These are phyloP conservation scores for Mycena albidolilacea DNA, from an alignment of 768 basidiomycete species.

Conservation along the genomic window DNA sequence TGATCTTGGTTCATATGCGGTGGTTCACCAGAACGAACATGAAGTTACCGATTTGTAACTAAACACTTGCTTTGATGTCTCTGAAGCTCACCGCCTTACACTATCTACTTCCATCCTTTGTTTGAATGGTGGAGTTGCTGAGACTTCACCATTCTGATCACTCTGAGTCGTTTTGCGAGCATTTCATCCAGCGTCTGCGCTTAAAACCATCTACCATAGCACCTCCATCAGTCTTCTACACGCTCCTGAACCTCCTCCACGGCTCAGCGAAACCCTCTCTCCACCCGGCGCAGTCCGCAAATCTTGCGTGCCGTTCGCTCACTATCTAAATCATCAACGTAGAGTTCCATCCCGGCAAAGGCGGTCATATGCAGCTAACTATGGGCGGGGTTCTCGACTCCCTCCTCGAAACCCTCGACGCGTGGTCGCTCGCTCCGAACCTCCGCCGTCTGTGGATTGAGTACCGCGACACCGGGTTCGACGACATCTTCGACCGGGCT, in stretches of 20 bases:
- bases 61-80: too few relatives aligned
- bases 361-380: not conserved
- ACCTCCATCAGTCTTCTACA: not conserved
- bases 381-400: slow-evolving; percentile 31
- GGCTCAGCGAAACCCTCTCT: not conserved
- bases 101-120: too few relatives aligned
- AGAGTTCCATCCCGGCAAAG: not conserved
- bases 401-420: slow-evolving; percentile 3
- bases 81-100: too few relatives aligned
- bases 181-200: slow-evolving; percentile 22
- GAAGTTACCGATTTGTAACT: too few relatives aligned
- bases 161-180: slow-evolving; percentile 25
- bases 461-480: not conserved
- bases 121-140: too few relatives aligned
- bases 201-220: not conserved
- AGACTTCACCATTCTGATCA: too few relatives aligned
- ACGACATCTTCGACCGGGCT: slow-evolving; percentile 20
- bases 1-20: too few relatives aligned
- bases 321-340: slow-evolving; percentile 23
- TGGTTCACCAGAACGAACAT: too few relatives aligned
- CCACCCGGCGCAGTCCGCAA: not conserved
- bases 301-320: slow-evolving; percentile 27
- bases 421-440: too few relatives aligned
- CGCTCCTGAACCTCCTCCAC: not conserved
- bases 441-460: too few relatives aligned